Percentiles rank a stretch among this genome's conserved stretches.
Evolutionary conservation across 208 protist species (phyloP).

Genomic region (Acanthamoeba royreba): DNA sequence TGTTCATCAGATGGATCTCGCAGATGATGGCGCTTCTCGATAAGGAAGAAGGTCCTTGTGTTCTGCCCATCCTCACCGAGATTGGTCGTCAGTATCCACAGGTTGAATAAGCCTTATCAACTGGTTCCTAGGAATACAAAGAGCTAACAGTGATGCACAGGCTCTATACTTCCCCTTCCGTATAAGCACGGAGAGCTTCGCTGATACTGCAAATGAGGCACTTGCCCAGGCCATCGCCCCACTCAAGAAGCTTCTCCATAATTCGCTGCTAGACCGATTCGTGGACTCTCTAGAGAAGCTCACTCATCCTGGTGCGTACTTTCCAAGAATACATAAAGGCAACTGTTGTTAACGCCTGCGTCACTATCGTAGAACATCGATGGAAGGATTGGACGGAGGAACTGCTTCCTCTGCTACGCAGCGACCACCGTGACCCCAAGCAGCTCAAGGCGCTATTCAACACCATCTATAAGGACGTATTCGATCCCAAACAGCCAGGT

Average conservation of each 20-base stretch:
- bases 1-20: slow-evolving; percentile 78
- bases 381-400: slow-evolving; percentile 77
- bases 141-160: slow-evolving; percentile 66
- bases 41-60: slow-evolving; percentile 49
- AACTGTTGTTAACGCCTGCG: too few species aligned
- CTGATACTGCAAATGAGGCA: background rate
- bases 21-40: slow-evolving; percentile 78
- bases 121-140: background rate
- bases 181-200: slow-evolving; percentile 76
- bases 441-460: background rate
- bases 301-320: slow-evolving; percentile 73
- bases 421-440: background rate
- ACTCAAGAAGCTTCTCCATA: slow-evolving; percentile 40
- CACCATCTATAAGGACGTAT: slow-evolving; percentile 65
- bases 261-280: slow-evolving; percentile 69
- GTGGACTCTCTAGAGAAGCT: slow-evolving; percentile 68
- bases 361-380: slow-evolving; percentile 74
- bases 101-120: background rate
- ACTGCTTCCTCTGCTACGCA: slow-evolving; percentile 61
- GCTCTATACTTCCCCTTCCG: slow-evolving; percentile 82
- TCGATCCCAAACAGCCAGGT: slow-evolving; percentile 59
- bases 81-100: slow-evolving; percentile 61
- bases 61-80: slow-evolving; percentile 67
- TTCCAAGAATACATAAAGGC: too few species aligned
- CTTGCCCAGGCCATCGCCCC: background rate